phyloP scores from a whole-genome alignment of 345 rosid genomes.

The Aquilaria yunnanensis region DNA sequence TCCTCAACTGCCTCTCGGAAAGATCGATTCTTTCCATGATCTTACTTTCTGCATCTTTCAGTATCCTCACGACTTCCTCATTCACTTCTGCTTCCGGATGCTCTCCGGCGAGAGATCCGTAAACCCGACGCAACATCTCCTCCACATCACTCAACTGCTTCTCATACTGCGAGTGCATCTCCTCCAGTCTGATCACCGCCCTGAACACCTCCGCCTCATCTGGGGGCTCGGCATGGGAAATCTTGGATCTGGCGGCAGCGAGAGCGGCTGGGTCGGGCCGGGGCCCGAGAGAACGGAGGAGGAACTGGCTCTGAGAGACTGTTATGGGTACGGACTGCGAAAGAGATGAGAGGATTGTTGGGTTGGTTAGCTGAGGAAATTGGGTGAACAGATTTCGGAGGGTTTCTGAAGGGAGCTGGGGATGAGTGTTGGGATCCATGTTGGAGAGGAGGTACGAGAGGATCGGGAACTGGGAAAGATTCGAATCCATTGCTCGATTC shows the following conservation, averaged over 20 bases:
- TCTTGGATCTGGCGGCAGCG: constrained; percentile 52
- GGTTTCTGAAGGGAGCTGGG: constrained; percentile 32
- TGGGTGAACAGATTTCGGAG: constrained; percentile 26
- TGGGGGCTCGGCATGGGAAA: constrained; percentile 42
- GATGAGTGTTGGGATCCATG: constrained; percentile 26
- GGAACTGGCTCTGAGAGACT: constrained; percentile 43
- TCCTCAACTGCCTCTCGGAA: constrained; percentile 48
- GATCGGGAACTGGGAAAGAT: constrained; percentile 46
- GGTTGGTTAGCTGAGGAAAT: constrained; percentile 42
- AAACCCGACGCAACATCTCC: constrained; percentile 48
- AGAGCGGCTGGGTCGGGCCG: constrained; percentile 68
- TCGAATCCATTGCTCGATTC: constrained; percentile 36
- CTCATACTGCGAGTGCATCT: constrained; percentile 55
- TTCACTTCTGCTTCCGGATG: constrained; percentile 30
- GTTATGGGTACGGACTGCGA: constrained; percentile 42
- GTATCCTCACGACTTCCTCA: constrained; percentile 51
- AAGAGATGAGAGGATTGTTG: constrained; percentile 40
- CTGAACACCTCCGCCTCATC: constrained; percentile 46
- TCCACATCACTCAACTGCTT: constrained; percentile 62
- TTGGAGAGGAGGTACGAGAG: constrained; percentile 54
- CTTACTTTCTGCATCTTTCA: constrained; percentile 37
- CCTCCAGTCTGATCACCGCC: constrained; percentile 58
- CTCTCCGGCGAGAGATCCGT: constrained; percentile 29
- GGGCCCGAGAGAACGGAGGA: constrained; percentile 63
- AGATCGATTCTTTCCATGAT: constrained; percentile 54